phyloP scores from a whole-genome alignment of 2,329 filamentous ascomycete species.

The Aspergillus sp. region DNA sequence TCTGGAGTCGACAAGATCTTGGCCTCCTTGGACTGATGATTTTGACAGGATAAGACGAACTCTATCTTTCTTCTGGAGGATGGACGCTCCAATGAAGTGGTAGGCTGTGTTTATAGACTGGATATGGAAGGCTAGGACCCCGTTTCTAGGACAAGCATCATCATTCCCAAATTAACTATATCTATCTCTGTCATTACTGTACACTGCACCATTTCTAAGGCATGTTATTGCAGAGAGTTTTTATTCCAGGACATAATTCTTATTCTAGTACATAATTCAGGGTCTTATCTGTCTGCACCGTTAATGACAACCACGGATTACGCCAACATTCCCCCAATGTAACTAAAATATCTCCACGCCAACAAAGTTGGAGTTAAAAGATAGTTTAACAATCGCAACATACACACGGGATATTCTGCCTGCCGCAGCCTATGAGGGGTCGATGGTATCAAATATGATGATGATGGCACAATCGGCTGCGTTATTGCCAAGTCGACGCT shows the following conservation, averaged over 20 bases:
- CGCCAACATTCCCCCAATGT: not conserved
- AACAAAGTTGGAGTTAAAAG: not conserved
- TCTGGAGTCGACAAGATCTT: not conserved
- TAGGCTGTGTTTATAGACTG: not conserved
- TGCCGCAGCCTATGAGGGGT: not conserved
- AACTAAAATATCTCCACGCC: not conserved
- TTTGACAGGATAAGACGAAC: not conserved
- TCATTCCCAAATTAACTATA: too few relatives aligned
- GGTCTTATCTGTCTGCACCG: too few relatives aligned
- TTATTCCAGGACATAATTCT: too few relatives aligned
- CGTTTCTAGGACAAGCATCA: too few relatives aligned
- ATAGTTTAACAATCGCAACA: not conserved
- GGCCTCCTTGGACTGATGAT: not conserved
- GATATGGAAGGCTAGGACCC: too few relatives aligned
- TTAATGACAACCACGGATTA: not conserved
- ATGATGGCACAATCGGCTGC: constrained; percentile 4
- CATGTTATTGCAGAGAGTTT: too few relatives aligned
- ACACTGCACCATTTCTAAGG: too few relatives aligned
- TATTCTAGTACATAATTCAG: too few relatives aligned
- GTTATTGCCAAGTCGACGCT: constrained; percentile 4
- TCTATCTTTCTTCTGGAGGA: not conserved
- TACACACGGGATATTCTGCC: not conserved
- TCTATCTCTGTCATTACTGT: too few relatives aligned
- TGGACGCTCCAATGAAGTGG: not conserved
- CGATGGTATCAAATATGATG: not conserved